Percentiles rank a stretch among this genome's conserved stretches.
Conservation (phyloP, 106 monocot genomes). For the Narthecium ossifragum region DNA sequence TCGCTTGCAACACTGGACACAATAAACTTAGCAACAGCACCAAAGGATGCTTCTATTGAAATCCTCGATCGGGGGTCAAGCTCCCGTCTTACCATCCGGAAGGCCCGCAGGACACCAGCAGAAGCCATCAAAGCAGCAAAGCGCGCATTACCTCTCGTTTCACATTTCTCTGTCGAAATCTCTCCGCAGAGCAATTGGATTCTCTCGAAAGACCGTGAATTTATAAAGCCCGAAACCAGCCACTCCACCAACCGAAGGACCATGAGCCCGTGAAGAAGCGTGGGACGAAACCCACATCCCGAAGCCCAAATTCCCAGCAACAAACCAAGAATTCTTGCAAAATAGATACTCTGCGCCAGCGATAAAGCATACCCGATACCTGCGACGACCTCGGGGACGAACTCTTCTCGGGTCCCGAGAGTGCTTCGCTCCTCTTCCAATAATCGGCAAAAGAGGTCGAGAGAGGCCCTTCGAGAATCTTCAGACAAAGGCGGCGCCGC, state of each 20-base stretch:
- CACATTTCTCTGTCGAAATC: slow-evolving; percentile 27
- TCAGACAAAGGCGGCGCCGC: slow-evolving; percentile 15
- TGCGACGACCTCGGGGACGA: slow-evolving; percentile 27
- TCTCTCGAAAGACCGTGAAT: slow-evolving; percentile 17
- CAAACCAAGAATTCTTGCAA: slow-evolving; percentile 20
- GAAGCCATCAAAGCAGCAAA: slow-evolving; percentile 56
- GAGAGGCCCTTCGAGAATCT: slow-evolving; percentile 15
- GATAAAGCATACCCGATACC: slow-evolving; percentile 55
- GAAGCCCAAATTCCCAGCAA: slow-evolving; percentile 37
- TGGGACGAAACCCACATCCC: neutral
- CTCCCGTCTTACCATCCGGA: slow-evolving; percentile 30
- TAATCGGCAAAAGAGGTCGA: slow-evolving; percentile 21
- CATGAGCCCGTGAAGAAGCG: slow-evolving; percentile 50
- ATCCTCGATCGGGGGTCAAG: slow-evolving; percentile 25
- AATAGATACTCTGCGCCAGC: slow-evolving; percentile 12
- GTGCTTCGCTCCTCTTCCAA: slow-evolving; percentile 5
- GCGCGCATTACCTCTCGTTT: slow-evolving; percentile 5
- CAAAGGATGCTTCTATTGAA: slow-evolving; percentile 44
- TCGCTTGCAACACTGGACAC: slow-evolving; percentile 19
- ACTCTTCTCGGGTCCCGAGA: neutral
- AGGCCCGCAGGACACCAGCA: slow-evolving; percentile 65
- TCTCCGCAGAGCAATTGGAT: slow-evolving; percentile 31
- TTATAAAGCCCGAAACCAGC: slow-evolving; percentile 38
- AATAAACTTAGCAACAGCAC: slow-evolving; percentile 29
- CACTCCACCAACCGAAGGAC: slow-evolving; percentile 67